Base-by-base conservation (phyloP, 2,329 filamentous ascomycete species). In the Penicillium sp. region DNA sequence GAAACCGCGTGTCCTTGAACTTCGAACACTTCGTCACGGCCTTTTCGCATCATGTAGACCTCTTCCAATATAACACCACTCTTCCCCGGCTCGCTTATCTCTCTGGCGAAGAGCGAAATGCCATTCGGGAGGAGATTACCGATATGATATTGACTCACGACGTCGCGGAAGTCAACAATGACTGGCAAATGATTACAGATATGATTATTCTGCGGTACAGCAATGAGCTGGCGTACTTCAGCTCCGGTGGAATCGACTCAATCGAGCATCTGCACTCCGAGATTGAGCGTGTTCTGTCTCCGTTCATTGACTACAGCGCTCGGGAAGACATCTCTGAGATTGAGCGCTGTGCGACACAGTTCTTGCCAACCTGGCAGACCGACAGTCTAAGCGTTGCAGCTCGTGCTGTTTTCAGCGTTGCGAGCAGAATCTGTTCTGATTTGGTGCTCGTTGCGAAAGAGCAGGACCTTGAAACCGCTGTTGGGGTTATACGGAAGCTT, bases 111-210 rank as follows among this genome's bases (percentile, higher is more conserved):
- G 62, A 71, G 2, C 56, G 80, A 18, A 53, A 61, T 0, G 54
- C 59, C 11, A 62, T 78, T 13, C 65, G 73, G 36, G 52, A 60
- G 0, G 76, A 81, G 16, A 63, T 86, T 1, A 67, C 67, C 2
- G 48, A 62, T 0, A 66, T 81, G 38, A 67, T 78, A 1, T 55
- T 67, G 27, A 56, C 49, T 8, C 59, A 67, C 10, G 65, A 68
- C 11, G 54, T 41, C 58, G 54, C 19, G 54, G 60, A 14, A 62
- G 12, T 41, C 7, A 54, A 57, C 3, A 61, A 80, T 22, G 72
- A 88, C 58, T 90, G 87, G 87, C 87, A 89, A 62, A 76, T 71
- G 0, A 72, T 86, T 1, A 75, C 78, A 0, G 87, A 91, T 58
- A 77, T 86, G 74, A 72, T 90, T 3, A 74, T 88, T 3, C 64